Evolutionary conservation across 495 filamentous ascomycete genomes (phyloP).

Genomic region (Tuber calosporum): DNA sequence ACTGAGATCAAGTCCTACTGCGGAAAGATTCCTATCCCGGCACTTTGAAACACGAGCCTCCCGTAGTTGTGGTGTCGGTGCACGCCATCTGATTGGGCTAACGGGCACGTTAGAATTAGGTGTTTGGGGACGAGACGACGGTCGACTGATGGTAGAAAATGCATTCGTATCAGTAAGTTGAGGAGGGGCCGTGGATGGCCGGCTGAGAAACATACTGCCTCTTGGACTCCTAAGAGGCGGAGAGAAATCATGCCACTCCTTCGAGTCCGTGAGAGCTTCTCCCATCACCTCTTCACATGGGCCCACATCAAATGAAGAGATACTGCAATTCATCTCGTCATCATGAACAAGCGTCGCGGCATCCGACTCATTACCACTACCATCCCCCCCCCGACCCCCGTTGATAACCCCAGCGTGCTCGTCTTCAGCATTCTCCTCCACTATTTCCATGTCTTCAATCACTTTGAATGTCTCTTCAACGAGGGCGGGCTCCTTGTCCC

Average conservation of each 20-base stretch:
- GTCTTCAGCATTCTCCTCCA: conserved; percentile 14
- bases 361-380: conserved; percentile 13
- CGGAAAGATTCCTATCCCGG: conserved; percentile 15
- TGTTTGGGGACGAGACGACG: conserved; percentile 23
- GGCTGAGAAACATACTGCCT: conserved; percentile 18
- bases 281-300: background rate
- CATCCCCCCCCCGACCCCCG: background rate
- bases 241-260: conserved; percentile 31
- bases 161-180: conserved; percentile 20
- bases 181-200: conserved; percentile 23
- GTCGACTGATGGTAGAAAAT: conserved; percentile 19
- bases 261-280: conserved; percentile 11
- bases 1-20: conserved; percentile 15
- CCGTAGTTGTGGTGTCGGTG: conserved; percentile 15
- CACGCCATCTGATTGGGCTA: conserved; percentile 21
- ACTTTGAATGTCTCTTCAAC: background rate
- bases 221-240: conserved; percentile 9
- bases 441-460: conserved; percentile 8
- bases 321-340: background rate
- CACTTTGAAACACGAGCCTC: conserved; percentile 18
- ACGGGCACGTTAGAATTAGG: conserved; percentile 16
- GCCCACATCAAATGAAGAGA: background rate
- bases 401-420: conserved; percentile 17
- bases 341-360: conserved; percentile 10
- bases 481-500: conserved; percentile 8